Evolutionary conservation across 495 filamentous ascomycete species (phyloP), one percentile per base, ranked within the genome.

Genomic region (Aspergillus coremiiformis): DNA sequence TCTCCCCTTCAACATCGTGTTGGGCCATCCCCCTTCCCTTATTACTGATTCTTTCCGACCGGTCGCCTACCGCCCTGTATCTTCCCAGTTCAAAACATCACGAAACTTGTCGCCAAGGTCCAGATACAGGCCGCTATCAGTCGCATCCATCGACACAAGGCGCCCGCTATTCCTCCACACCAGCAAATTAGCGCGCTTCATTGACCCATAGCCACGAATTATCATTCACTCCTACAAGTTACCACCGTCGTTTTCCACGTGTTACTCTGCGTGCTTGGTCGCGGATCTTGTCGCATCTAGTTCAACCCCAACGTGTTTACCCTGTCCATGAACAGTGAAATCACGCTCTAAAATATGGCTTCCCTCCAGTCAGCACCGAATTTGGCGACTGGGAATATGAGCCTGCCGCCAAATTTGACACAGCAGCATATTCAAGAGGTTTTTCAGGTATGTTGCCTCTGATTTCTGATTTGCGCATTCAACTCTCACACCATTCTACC

Each of bases 351-450:
- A 70, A 78, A 47, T 52, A 94, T 94, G 88, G 82, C 89, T 63
- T 90, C 86, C 32, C 80, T 87, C 58, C 87, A 92, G 70, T 72
- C 80, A 54, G 74, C 83, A 45, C 80, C 85, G 39, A 78, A 77
- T 50, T 72, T 83, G 64, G 81, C 84, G 66, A 74, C 81, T 61
- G 73, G 70, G 49, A 84, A 80, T 57, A 74, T 76, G 53, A 63
- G 67, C 41, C 62, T 84, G 58, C 74, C 82, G 33, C 62, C 74
- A 27, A 77, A 79, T 55, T 63, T 83, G 56, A 84, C 76, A 27
- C 75, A 75, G 52, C 76, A 80, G 53, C 78, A 84, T 58, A 69
- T 83, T 23, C 80, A 84, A 63, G 84, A 86, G 51, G 69, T 80
- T 37, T 75, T 73, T 22, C 64, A 72, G 65, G 85, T 89, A 71